These are phyloP conservation scores for Lachancea sp. DNA, from an alignment of 805 yeast genomes.

Conservation along the genomic window DNA sequence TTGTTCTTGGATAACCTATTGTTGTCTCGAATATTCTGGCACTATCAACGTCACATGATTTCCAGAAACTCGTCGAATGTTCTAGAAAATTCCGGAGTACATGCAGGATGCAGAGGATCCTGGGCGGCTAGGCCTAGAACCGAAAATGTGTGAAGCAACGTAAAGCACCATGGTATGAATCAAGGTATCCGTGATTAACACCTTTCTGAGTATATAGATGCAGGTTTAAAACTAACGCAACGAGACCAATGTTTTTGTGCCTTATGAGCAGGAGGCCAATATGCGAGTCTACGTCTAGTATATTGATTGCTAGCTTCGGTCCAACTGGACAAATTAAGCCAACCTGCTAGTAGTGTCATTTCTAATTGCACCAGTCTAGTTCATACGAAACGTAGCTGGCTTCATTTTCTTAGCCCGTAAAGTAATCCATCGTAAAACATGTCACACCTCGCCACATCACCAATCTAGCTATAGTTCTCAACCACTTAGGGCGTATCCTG, in stretches of 20 bases:
- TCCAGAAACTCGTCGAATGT: neutral
- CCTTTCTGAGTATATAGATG: too few species aligned
- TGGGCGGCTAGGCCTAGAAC: neutral
- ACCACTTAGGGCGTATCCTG: conserved; percentile 45
- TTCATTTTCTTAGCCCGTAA: conserved; percentile 26
- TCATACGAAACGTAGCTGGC: neutral
- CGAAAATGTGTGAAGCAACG: too few species aligned
- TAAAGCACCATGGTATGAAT: too few species aligned
- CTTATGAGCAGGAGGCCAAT: too few species aligned
- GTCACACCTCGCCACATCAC: conserved; percentile 58
- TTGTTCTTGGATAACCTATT: neutral
- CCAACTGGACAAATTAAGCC: too few species aligned
- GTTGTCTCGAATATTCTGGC: conserved; percentile 7
- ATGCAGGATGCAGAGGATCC: neutral
- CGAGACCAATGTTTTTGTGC: too few species aligned
- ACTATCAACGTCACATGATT: conserved; percentile 1
- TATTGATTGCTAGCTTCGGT: too few species aligned
- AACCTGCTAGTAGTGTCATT: too few species aligned
- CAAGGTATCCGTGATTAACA: too few species aligned
- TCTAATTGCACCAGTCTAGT: too few species aligned
- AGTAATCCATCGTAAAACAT: conserved; percentile 47
- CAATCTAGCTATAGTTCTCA: conserved; percentile 43
- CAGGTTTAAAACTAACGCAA: too few species aligned
- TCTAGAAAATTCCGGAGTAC: neutral
- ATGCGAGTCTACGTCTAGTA: too few species aligned